phyloP scores from a whole-genome alignment of 441 rosid genomes.

The Lepidium campestre region DNA sequence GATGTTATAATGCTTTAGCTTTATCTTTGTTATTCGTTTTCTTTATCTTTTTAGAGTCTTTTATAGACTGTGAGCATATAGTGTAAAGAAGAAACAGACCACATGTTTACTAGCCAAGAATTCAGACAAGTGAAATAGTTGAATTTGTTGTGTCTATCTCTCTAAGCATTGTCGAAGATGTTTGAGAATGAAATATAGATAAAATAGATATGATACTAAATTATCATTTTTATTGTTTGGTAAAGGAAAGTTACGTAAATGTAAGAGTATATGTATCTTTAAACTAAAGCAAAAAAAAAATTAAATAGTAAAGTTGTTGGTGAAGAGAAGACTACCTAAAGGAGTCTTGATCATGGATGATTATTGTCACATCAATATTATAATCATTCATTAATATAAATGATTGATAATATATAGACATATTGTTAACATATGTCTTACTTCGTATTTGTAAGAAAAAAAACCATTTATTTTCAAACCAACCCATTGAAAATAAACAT shows the following conservation, averaged over 20 bases:
- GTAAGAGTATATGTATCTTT: conserved; percentile 20
- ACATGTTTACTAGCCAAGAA: not conserved
- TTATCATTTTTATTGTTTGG: not conserved
- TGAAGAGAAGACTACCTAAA: conserved; percentile 13
- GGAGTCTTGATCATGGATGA: not conserved
- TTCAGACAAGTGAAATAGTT: not conserved
- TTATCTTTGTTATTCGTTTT: not conserved
- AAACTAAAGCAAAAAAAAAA: not conserved
- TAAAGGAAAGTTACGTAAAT: conserved; percentile 8
- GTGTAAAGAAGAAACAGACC: not conserved
- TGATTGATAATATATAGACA: not conserved
- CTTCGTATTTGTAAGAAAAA: not conserved
- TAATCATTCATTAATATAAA: too few species aligned
- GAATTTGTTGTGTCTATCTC: conserved; percentile 1
- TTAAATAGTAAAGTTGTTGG: conserved; percentile 18
- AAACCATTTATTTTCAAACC: not conserved
- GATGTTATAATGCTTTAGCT: not conserved
- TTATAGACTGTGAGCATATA: not conserved
- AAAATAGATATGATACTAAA: not conserved
- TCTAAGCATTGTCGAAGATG: not conserved
- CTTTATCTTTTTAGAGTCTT: not conserved
- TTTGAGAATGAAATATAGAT: conserved; percentile 4
- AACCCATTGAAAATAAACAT: not conserved
- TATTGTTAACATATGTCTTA: not conserved
- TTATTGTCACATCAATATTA: too few species aligned